Percentiles rank a stretch among this genome's conserved stretches.
phyloP scores from a whole-genome alignment of 306 rosid species.

The Cajanus cajan region DNA sequence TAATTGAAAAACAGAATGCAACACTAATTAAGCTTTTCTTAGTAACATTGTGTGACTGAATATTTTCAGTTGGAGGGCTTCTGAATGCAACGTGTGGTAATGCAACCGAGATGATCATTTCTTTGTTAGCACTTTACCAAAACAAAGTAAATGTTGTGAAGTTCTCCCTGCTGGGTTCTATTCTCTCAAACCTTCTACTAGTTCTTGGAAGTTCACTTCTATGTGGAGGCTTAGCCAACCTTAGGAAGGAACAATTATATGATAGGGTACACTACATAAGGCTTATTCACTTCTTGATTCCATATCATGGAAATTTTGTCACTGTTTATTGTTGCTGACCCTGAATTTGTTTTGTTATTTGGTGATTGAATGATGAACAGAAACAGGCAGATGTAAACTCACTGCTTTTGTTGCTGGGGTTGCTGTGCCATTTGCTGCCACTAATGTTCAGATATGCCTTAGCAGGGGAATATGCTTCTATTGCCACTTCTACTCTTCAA shows the following conservation, averaged over 20 bases:
- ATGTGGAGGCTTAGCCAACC: constrained; percentile 78
- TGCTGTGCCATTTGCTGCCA: constrained; percentile 87
- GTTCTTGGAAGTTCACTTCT: constrained; percentile 91
- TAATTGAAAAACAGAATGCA: background rate
- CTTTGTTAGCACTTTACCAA: constrained; percentile 65
- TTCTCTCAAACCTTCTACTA: constrained; percentile 89
- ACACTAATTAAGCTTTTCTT: background rate
- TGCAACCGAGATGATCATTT: constrained; percentile 88
- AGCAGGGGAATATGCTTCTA: constrained; percentile 19
- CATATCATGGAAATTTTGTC: background rate
- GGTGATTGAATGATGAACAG: constrained; percentile 43
- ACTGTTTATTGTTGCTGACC: background rate
- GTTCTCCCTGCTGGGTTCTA: constrained; percentile 82
- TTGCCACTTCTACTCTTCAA: constrained; percentile 50
- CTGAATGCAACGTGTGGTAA: constrained; percentile 99
- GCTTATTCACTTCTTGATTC: background rate
- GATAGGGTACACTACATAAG: constrained; percentile 53
- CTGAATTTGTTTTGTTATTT: background rate
- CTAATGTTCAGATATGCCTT: constrained; percentile 53
- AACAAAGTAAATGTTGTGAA: constrained; percentile 74
- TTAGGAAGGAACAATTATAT: constrained; percentile 60
- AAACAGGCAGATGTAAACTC: constrained; percentile 90
- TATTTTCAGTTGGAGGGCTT: constrained; percentile 81
- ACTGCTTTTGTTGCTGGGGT: constrained; percentile 64
- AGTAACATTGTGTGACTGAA: background rate